These are phyloP conservation scores for Tuber aestivum DNA, from an alignment of 495 filamentous ascomycete genomes.

Conservation along the genomic window DNA sequence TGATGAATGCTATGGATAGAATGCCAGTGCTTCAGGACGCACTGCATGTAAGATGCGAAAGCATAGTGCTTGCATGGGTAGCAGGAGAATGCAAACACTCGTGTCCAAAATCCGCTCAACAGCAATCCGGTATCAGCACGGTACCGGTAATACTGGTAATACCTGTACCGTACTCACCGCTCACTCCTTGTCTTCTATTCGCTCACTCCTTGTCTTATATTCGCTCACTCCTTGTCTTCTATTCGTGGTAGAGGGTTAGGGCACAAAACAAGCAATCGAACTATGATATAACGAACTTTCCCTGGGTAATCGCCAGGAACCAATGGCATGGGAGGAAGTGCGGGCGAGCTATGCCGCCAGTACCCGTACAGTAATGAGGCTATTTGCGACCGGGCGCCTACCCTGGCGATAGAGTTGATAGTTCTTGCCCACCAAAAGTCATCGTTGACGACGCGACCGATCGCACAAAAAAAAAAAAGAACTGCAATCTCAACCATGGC, in stretches of 20 bases:
- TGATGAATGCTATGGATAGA: not conserved
- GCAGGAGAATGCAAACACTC: not conserved
- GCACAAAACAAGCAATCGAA: not conserved
- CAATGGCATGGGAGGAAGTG: not conserved
- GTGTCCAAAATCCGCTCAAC: not conserved
- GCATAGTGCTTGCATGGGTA: not conserved
- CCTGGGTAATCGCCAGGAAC: not conserved
- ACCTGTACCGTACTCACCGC: too few relatives aligned
- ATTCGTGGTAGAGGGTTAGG: too few relatives aligned
- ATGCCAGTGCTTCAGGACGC: not conserved
- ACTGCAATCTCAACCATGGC: too few relatives aligned
- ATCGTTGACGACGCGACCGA: too few relatives aligned
- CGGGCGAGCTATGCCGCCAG: too few relatives aligned
- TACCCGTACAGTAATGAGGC: too few relatives aligned
- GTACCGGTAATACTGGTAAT: not conserved
- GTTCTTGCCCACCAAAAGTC: too few relatives aligned
- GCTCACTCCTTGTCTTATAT: too few relatives aligned
- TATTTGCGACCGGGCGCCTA: too few relatives aligned
- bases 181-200: not conserved
- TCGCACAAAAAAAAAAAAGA: too few relatives aligned
- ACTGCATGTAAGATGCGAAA: not conserved
- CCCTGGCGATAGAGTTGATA: too few relatives aligned
- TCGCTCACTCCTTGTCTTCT: too few relatives aligned
- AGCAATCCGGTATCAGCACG: not conserved
- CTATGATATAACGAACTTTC: not conserved